Evolutionary conservation across 352 stramenopile genomes (phyloP), one percentile per base, ranked within the genome.

Genomic region (Phytophthora syringae): DNA sequence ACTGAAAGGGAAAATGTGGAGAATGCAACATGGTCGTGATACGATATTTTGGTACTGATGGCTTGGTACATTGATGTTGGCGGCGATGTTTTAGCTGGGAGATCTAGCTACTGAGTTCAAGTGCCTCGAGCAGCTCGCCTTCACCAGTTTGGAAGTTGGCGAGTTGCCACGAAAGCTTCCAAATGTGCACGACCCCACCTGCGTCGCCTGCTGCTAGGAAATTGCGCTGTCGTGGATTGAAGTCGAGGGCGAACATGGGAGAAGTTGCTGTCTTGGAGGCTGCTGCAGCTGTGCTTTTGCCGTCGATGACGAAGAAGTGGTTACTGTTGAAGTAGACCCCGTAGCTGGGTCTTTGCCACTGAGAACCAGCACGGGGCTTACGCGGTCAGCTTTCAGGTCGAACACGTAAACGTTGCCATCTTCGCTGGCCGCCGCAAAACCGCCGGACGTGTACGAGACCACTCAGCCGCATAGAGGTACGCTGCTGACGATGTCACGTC

Each of bases 131-230:
- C 24, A 92, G 43, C 15, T 76, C 76, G 1, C 71, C 52, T 74
- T 96, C 87, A 7, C 74, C 81, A 2, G 84, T 76, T 60, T 95
- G 85, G 21, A 93, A 77, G 37, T 92, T 95, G 2, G 84, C 81
- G 7, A 97, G 78, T 27, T 89, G 76, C 84, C 83, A 97, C 32
- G 79, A 82, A 6, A 97, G 70, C 39, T 95, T 95, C 84, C 88
- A 94, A 24, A 96, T 84, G 54, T 94, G 80, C 12, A 93, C 80
- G 1, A 78, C 62, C 12, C 89, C 87, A 1, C 53, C 51, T 15
- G 77, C 77, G 52, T 95, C 84, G 5, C 87, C 89, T 5, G 76
- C 78, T 1, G 83, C 89, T 27, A 96, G n/a, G 34, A 96, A 94
- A 50, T 95, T 94, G 30, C 89, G 80, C 54, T 95, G 88, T 7